Percentiles rank a stretch among this genome's conserved stretches.
phyloP scores from a whole-genome alignment of 371 early-diverging fungal species.

The Batkoa obscura region DNA sequence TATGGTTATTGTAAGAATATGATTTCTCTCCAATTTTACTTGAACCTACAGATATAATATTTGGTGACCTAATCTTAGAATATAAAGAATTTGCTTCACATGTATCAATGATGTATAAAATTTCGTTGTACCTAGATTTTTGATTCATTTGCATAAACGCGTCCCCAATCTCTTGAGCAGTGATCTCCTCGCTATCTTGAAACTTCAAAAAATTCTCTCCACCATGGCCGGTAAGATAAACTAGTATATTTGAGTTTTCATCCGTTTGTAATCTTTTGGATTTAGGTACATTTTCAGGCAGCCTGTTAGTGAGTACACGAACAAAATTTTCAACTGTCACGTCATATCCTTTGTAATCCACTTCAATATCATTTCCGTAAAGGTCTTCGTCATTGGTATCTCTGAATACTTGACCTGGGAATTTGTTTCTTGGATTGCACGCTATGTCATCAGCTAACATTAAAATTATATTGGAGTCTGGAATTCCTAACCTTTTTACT shows the following conservation, averaged over 20 bases:
- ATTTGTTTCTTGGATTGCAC: slow-evolving; percentile 84
- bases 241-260: slow-evolving; percentile 79
- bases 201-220: slow-evolving; percentile 95
- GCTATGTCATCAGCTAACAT: slow-evolving; percentile 96
- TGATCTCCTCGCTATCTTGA: slow-evolving; percentile 91
- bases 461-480: slow-evolving; percentile 91
- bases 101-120: slow-evolving; percentile 91
- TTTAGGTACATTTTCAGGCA: neutral
- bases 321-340: slow-evolving; percentile 96
- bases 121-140: slow-evolving; percentile 84
- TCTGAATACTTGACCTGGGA: slow-evolving; percentile 84
- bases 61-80: slow-evolving; percentile 49
- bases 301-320: slow-evolving; percentile 64
- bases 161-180: slow-evolving; percentile 81
- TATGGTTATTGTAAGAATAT: slow-evolving; percentile 83
- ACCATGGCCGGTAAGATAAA: slow-evolving; percentile 96
- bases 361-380: slow-evolving; percentile 65
- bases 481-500: slow-evolving; percentile 93
- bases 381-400: no score
- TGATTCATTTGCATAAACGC: slow-evolving; percentile 92
- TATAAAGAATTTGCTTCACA: slow-evolving; percentile 96
- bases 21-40: slow-evolving; percentile 72
- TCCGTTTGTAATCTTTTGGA: slow-evolving; percentile 86
- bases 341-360: slow-evolving; percentile 94
- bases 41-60: slow-evolving; percentile 79